These are phyloP conservation scores for Penicillium brasilianum DNA, from an alignment of 2,329 filamentous ascomycete species.

Conservation along the genomic window DNA sequence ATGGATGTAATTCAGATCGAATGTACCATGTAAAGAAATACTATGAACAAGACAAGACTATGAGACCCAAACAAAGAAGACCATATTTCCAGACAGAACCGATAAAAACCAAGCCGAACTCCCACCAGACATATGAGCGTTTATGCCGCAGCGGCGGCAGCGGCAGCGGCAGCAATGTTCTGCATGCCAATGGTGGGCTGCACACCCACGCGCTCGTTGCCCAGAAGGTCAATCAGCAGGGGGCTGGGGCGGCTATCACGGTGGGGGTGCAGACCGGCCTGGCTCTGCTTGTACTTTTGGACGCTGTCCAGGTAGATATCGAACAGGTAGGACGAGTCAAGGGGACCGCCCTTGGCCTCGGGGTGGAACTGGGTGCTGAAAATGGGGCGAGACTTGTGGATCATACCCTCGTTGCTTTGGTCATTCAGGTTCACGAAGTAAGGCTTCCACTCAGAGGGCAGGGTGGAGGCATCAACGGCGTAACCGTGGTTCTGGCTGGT, in stretches of 20 bases:
- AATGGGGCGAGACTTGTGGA: conserved; percentile 93
- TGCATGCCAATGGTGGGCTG: conserved; percentile 66
- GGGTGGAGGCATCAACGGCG: conserved; percentile 82
- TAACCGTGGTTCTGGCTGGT: conserved; percentile 99
- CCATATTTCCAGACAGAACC: conserved; percentile 20
- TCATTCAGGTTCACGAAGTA: conserved; percentile 99
- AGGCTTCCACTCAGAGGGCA: conserved; percentile 89
- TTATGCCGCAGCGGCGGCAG: conserved; percentile 38
- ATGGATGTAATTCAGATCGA: conserved; percentile 18
- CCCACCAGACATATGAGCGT: conserved; percentile 15
- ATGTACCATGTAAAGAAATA: conserved; percentile 19
- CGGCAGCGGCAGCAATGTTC: conserved; percentile 45
- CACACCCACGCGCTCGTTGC: conserved; percentile 94
- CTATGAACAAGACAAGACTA: conserved; percentile 24
- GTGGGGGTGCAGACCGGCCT: conserved; percentile 70
- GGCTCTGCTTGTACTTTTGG: conserved; percentile 82
- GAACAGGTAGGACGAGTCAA: conserved; percentile 95
- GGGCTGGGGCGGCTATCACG: conserved; percentile 88
- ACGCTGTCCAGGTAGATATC: conserved; percentile 95
- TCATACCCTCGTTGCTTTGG: conserved; percentile 93
- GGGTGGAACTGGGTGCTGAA: conserved; percentile 99
- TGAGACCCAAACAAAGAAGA: conserved; percentile 14
- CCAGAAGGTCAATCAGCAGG: conserved; percentile 85
- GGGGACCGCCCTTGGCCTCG: conserved; percentile 94
- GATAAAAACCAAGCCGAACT: conserved; percentile 25